A percentile compares a stretch with the other conserved stretches of the same genome.
These are phyloP conservation scores for Fraxinus greggii DNA, from an alignment of 305 asterid genomes.

Conservation along the genomic window DNA sequence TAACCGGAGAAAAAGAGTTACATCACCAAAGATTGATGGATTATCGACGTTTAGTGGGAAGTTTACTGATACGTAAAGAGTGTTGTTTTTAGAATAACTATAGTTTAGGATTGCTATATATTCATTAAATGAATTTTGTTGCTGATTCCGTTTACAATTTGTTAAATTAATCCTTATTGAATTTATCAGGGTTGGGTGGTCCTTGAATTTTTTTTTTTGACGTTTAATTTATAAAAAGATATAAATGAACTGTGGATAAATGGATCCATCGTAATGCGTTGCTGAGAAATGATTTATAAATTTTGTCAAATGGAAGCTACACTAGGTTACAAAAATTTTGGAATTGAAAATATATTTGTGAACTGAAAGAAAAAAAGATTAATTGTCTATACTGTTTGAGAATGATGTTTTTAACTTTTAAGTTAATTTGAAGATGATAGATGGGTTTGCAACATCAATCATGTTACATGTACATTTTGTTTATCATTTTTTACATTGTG, in stretches of 20 bases:
- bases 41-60: neutral
- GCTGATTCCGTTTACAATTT: neutral
- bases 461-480: no score
- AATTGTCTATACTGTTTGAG: neutral
- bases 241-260: neutral
- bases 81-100: neutral
- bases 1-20: neutral
- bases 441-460: no score
- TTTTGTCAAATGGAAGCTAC: neutral
- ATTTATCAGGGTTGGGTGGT: neutral
- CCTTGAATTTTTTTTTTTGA: no score
- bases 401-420: neutral
- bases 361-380: no score
- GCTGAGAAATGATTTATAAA: no score
- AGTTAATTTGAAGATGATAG: no score
- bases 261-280: neutral
- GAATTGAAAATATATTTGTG: neutral
- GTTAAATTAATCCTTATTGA: neutral
- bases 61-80: neutral
- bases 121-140: neutral
- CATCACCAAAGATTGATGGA: neutral
- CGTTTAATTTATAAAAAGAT: neutral
- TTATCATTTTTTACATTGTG: no score
- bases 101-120: neutral
- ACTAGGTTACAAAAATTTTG: neutral